phyloP scores from a whole-genome alignment of 1,284 basidiomycete genomes.

The Apiotrichum akiyoshidainum region DNA sequence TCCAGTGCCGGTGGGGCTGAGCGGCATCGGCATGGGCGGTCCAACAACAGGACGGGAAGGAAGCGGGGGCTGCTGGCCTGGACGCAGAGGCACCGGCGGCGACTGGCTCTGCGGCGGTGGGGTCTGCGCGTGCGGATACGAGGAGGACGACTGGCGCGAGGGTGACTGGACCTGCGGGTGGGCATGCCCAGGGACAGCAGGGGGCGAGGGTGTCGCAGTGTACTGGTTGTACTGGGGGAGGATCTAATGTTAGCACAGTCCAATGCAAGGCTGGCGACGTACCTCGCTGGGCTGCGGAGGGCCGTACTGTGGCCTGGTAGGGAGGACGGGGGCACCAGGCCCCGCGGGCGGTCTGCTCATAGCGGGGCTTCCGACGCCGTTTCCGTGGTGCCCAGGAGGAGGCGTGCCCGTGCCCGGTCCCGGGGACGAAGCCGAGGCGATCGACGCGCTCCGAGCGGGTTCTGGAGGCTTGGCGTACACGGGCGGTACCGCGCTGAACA shows the following conservation, averaged over 20 bases:
- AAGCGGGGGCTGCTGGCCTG: constrained; percentile 20
- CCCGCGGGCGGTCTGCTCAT: no score
- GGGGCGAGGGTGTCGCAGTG: constrained; percentile 32
- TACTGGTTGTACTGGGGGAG: constrained; percentile 34
- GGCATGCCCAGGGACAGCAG: constrained; percentile 22
- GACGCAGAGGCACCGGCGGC: constrained; percentile 20
- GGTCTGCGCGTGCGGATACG: background rate
- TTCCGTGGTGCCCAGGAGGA: no score
- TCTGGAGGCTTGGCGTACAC: constrained; percentile 75
- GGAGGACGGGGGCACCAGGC: no score
- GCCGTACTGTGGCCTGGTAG: no score
- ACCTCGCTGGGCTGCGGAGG: background rate
- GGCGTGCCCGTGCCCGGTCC: no score
- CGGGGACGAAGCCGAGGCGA: constrained; percentile 1
- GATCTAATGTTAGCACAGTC: constrained; percentile 7
- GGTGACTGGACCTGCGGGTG: constrained; percentile 20
- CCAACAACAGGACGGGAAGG: constrained; percentile 18
- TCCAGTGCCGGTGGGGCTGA: constrained; percentile 1
- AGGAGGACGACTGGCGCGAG: background rate
- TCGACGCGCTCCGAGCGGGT: background rate
- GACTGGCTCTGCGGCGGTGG: background rate
- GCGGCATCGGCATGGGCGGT: background rate
- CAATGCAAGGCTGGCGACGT: background rate
- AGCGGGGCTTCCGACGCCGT: no score
- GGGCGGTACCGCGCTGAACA: constrained; percentile 82